phyloP scores from a whole-genome alignment of 768 basidiomycete genomes.

The Mrakia frigida region DNA sequence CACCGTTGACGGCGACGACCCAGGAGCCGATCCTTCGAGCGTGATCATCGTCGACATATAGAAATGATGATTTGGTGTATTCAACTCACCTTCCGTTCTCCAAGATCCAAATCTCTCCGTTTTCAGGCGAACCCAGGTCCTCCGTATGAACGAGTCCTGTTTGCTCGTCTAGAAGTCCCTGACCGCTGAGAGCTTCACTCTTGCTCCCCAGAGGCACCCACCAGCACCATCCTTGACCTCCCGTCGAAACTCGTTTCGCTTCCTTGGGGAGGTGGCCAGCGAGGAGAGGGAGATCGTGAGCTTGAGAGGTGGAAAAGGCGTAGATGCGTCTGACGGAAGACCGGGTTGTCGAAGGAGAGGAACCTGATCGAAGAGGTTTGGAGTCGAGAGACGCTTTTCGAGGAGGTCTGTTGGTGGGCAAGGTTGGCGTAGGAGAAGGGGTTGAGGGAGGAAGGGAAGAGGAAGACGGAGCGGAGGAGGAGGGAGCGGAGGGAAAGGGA shows the following conservation, averaged over 20 bases:
- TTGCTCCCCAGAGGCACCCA: conserved; percentile 17
- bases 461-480: background rate
- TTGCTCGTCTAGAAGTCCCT: background rate
- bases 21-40: too few relatives aligned
- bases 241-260: conserved; percentile 2
- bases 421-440: background rate
- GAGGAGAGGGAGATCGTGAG: conserved; percentile 17
- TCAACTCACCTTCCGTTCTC: conserved; percentile 20
- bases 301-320: conserved; percentile 23
- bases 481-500: background rate
- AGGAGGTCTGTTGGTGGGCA: background rate
- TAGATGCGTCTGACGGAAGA: conserved; percentile 4
- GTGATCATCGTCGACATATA: too few relatives aligned
- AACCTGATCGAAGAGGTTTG: conserved; percentile 6
- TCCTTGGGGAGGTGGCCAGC: background rate
- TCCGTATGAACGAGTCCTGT: conserved; percentile 9
- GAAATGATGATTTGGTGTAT: too few relatives aligned
- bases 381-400: conserved; percentile 18
- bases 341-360: background rate
- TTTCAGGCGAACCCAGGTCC: conserved; percentile 3
- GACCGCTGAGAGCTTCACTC: conserved; percentile 5
- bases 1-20: too few relatives aligned
- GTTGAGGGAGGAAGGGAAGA: background rate
- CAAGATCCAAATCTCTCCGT: conserved; percentile 27
- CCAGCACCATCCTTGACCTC: conserved; percentile 15